Percentiles rank a stretch among this genome's conserved stretches.
These are phyloP conservation scores for Trematosphaeria pertusa DNA, from an alignment of 2,329 filamentous ascomycete genomes.

Conservation along the genomic window DNA sequence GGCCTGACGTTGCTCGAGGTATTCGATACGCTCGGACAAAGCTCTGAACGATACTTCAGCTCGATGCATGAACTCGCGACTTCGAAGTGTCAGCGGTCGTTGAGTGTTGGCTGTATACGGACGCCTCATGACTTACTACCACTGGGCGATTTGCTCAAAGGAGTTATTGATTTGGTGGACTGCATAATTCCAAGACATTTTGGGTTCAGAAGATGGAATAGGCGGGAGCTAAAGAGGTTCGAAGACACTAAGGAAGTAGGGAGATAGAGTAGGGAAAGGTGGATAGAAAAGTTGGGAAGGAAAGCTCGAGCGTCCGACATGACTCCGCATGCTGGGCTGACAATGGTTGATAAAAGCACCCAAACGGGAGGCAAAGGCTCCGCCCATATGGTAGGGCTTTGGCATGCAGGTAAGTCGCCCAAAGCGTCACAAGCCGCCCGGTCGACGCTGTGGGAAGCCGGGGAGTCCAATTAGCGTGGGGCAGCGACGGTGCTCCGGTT, in stretches of 20 bases:
- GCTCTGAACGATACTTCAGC: slow-evolving; percentile 38
- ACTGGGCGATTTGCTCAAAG: slow-evolving; percentile 40
- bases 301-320: not conserved
- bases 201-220: slow-evolving; percentile 1
- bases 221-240: not conserved
- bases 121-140: slow-evolving; percentile 34
- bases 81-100: slow-evolving; percentile 16
- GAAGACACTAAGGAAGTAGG: not conserved
- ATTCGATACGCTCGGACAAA: slow-evolving; percentile 33
- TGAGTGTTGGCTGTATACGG: not conserved
- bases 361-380: slow-evolving; percentile 16
- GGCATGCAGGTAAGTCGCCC: slow-evolving; percentile 28
- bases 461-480: slow-evolving; percentile 18
- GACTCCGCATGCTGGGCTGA: slow-evolving; percentile 4
- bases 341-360: slow-evolving; percentile 26
- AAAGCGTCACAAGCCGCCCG: slow-evolving; percentile 23
- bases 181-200: slow-evolving; percentile 42
- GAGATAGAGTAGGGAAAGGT: not conserved
- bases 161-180: slow-evolving; percentile 41
- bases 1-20: slow-evolving; percentile 35
- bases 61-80: slow-evolving; percentile 39
- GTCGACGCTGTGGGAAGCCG: slow-evolving; percentile 17
- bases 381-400: slow-evolving; percentile 25
- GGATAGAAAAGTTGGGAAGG: too few species aligned
- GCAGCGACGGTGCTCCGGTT: not conserved